Evolutionary conservation across 495 filamentous ascomycete species (phyloP).

Genomic region (Cladorrhinum samala): DNA sequence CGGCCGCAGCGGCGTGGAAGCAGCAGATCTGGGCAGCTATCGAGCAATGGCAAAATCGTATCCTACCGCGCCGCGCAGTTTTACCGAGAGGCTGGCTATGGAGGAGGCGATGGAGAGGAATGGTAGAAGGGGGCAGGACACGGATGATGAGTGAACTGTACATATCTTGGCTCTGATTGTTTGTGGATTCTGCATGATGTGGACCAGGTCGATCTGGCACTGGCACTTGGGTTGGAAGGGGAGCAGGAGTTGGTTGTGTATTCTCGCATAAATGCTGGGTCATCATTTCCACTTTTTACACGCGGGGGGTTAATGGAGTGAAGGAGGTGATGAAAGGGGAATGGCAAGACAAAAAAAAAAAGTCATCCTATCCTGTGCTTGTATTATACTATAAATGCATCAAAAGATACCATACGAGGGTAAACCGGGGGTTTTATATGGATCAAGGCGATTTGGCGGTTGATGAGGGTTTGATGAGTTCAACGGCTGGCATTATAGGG

Average conservation of each 20-base stretch:
- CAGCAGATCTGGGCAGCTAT: constrained; percentile 34
- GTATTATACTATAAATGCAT: constrained; percentile 15
- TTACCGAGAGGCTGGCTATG: constrained; percentile 38
- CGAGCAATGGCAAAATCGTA: constrained; percentile 24
- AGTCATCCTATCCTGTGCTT: not conserved
- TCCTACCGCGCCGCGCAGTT: constrained; percentile 32
- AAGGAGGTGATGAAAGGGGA: not conserved
- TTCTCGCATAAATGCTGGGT: not conserved
- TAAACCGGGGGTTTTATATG: not conserved
- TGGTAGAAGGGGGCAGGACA: constrained; percentile 2
- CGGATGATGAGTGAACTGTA: not conserved
- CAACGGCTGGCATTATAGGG: no score
- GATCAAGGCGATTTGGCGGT: not conserved
- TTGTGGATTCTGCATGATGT: no score
- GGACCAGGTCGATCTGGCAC: no score
- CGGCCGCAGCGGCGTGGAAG: constrained; percentile 34
- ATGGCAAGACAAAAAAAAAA: not conserved
- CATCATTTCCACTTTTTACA: not conserved
- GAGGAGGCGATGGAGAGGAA: constrained; percentile 36
- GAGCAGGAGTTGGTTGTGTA: not conserved
- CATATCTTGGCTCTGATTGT: not conserved
- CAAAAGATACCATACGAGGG: constrained; percentile 9
- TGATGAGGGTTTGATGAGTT: not conserved
- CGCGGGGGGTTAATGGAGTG: not conserved
- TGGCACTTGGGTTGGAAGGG: not conserved